Base-by-base conservation (phyloP, 306 rosid species). In the Corylus americana region DNA sequence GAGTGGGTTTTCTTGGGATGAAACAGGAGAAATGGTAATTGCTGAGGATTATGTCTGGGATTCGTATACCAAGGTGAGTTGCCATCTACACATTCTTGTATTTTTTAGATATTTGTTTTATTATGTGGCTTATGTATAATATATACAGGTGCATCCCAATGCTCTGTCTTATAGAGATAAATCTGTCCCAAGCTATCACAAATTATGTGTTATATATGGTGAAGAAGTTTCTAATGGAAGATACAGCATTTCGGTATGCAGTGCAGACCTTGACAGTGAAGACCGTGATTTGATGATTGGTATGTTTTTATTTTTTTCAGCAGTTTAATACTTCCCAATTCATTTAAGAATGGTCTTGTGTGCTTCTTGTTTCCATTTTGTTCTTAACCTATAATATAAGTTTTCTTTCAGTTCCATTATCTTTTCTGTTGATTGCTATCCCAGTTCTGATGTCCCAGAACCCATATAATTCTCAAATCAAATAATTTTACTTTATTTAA, bases 231-330 rank as follows among this genome's bases (percentile, higher is more conserved):
- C 63, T 62, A 72, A 81, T 50, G 74, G 61, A 62, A 62, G 80
- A 70, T 71, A 11, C 44, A 42, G 42, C 49, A 66, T 74, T 69
- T 79, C 64, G 22, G 71, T 50, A 54, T 35, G 55, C 83, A 80
- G 73, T 44, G 79, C 16, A 45, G 80, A 78, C 81, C 81, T 63
- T 76, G 73, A 69, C 62, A 51, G 70, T 70, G 81, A 81, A 71
- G 85, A 37, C 5, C 80, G 75, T 29, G 76, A 75, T 75, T 78
- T 29, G 70, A 81, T 72, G 73, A 55, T 77, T 54, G 82, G 89
- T 66, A 72, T 44, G 70, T 71, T 77, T 73, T 72, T 22, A 22
- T 22, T 73, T 82, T 11, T 66, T 76, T 72, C 35, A 44, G 55
- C 62, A 16, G 25, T 10, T 17, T 4, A 66, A 44, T 13, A 2